Evolutionary conservation across 257 asterid genomes (phyloP).

Genomic region (Paulownia fortunei): DNA sequence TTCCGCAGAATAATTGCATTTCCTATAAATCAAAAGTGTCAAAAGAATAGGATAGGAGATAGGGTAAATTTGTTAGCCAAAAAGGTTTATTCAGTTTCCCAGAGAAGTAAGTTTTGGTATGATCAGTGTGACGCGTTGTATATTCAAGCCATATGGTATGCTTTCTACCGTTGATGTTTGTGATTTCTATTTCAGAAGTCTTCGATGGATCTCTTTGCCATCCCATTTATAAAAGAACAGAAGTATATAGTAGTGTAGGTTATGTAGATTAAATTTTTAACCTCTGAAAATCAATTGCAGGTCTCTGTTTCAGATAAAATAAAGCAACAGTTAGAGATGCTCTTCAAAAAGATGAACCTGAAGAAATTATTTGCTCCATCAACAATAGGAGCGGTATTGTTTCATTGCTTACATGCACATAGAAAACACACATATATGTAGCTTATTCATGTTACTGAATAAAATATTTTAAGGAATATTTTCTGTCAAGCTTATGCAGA

Average conservation of each 20-base stretch:
- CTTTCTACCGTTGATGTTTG: neutral
- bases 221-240: neutral
- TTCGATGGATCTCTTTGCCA: neutral
- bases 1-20: neutral
- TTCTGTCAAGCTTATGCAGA: neutral
- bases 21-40: neutral
- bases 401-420: slow-evolving; percentile 21
- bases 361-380: slow-evolving; percentile 86
- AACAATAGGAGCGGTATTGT: slow-evolving; percentile 75
- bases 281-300: slow-evolving; percentile 47
- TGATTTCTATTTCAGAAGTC: neutral
- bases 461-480: neutral
- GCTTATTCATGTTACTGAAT: neutral
- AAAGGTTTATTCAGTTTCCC: neutral
- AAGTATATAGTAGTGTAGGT: neutral
- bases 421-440: neutral
- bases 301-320: slow-evolving; percentile 41
- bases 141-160: neutral
- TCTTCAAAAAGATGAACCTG: slow-evolving; percentile 62
- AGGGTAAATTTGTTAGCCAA: too few species aligned
- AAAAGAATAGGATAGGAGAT: neutral
- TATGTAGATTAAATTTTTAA: slow-evolving; percentile 20
- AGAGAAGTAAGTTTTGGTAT: neutral
- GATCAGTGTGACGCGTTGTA: neutral
- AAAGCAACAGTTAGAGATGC: slow-evolving; percentile 43